Conservation (phyloP, 306 rosid species). For the Purshia tridentata region DNA sequence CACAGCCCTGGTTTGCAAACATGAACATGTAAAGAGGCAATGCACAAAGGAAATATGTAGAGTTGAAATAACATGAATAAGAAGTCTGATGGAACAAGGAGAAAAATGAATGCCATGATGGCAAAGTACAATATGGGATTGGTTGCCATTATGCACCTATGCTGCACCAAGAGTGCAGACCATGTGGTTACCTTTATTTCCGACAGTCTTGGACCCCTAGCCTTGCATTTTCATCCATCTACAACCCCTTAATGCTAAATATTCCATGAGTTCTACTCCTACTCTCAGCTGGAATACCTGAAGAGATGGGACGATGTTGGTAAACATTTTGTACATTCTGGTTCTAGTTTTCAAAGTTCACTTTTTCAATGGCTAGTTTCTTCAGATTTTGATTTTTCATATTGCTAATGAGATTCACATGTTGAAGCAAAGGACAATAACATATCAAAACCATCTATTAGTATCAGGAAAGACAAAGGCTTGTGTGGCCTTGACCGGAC, state of each 20-base stretch:
- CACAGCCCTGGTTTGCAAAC: not conserved
- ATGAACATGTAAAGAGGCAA: not conserved
- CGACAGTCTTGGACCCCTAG: not conserved
- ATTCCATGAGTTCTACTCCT: not conserved
- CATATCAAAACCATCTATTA: not conserved
- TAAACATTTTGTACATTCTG: conserved; percentile 6
- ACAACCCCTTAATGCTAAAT: conserved; percentile 1
- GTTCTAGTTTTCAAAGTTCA: not conserved
- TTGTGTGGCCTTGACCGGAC: not conserved
- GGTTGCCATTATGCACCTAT: not conserved
- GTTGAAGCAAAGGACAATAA: not conserved
- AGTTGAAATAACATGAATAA: conserved; percentile 1
- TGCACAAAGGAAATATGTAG: not conserved
- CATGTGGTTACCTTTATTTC: not conserved
- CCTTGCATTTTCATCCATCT: conserved; percentile 7
- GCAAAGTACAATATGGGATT: not conserved
- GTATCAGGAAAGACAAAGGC: not conserved
- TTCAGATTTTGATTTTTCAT: not conserved
- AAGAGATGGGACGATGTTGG: not conserved
- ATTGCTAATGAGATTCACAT: not conserved
- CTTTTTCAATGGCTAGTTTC: conserved; percentile 1
- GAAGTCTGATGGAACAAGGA: not conserved
- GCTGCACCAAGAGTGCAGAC: not conserved
- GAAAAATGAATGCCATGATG: not conserved
- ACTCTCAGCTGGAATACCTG: not conserved